A percentile compares a stretch with the other conserved stretches of the same genome.
These are phyloP conservation scores for Fusarium tricinctum DNA, from an alignment of 2,329 filamentous ascomycete genomes.

Conservation along the genomic window DNA sequence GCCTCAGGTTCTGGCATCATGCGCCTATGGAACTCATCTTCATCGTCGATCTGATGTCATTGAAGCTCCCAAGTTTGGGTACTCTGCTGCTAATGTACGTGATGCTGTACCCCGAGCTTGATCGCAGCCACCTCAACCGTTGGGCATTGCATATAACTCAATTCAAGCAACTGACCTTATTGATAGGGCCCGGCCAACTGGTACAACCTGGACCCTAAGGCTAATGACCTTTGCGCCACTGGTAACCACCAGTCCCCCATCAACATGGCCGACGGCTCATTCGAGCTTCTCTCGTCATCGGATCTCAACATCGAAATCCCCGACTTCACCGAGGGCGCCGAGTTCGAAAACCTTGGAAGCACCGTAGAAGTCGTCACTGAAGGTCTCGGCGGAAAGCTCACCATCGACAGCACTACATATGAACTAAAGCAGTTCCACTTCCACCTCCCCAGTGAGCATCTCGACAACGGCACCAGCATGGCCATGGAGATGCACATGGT, in stretches of 20 bases:
- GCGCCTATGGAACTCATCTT: slow-evolving; percentile 58
- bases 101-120: neutral
- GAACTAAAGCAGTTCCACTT: slow-evolving; percentile 70
- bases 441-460: slow-evolving; percentile 72
- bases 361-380: slow-evolving; percentile 64
- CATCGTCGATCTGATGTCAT: slow-evolving; percentile 53
- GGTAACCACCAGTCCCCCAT: slow-evolving; percentile 70
- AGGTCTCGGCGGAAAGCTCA: slow-evolving; percentile 60
- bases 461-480: slow-evolving; percentile 57
- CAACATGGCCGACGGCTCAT: slow-evolving; percentile 58
- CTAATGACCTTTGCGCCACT: slow-evolving; percentile 62
- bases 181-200: slow-evolving; percentile 65
- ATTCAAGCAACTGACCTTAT: neutral
- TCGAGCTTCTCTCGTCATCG: slow-evolving; percentile 49
- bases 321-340: slow-evolving; percentile 53
- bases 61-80: slow-evolving; percentile 56
- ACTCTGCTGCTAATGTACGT: slow-evolving; percentile 54
- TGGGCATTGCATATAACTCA: accelerated
- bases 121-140: accelerated
- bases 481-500: slow-evolving; percentile 54
- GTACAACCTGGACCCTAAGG: slow-evolving; percentile 58
- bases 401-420: slow-evolving; percentile 57
- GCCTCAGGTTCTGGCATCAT: slow-evolving; percentile 52
- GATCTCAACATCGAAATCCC: slow-evolving; percentile 56
- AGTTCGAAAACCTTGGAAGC: slow-evolving; percentile 66